Percentiles rank a stretch among this genome's conserved stretches.
Evolutionary conservation across 2,329 filamentous ascomycete genomes (phyloP).

Genomic region (Dactylellina haptotyla): DNA sequence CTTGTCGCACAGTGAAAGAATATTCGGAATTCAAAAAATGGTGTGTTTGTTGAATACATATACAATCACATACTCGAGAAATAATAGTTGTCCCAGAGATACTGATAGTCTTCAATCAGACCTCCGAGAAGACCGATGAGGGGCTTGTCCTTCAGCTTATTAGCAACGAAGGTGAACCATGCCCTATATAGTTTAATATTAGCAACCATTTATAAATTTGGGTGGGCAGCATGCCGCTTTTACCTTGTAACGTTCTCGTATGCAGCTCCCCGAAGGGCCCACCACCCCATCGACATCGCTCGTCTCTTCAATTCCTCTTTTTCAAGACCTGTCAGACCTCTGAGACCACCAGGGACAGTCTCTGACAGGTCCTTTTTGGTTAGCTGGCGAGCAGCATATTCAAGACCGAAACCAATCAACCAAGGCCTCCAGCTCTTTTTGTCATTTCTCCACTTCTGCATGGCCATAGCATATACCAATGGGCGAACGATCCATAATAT

Average conservation of each 20-base stretch:
- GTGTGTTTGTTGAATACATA: constrained; percentile 22
- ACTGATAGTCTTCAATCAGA: constrained; percentile 94
- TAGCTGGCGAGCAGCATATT: constrained; percentile 88
- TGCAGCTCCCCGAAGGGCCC: constrained; percentile 94
- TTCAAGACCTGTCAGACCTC: constrained; percentile 83
- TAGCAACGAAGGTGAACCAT: constrained; percentile 75
- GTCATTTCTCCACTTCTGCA: constrained; percentile 77
- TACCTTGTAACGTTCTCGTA: constrained; percentile 88
- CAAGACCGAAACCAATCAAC: constrained; percentile 84
- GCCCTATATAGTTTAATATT: constrained; percentile 61
- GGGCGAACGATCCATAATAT: constrained; percentile 91
- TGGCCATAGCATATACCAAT: constrained; percentile 82
- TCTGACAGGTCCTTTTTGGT: constrained; percentile 73
- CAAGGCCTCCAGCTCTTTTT: constrained; percentile 90
- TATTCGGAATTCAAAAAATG: constrained; percentile 7
- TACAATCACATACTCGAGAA: constrained; percentile 69
- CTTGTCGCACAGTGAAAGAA: constrained; percentile 28
- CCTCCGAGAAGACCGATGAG: constrained; percentile 83
- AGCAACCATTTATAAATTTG: constrained; percentile 53
- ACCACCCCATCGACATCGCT: constrained; percentile 93
- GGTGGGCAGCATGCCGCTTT: constrained; percentile 58
- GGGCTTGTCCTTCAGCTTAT: constrained; percentile 74
- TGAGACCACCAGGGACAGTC: constrained; percentile 74
- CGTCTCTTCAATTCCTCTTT: constrained; percentile 87
- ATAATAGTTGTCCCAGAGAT: constrained; percentile 97